These are phyloP conservation scores for Fusarium veterinarium DNA, from an alignment of 2,329 filamentous ascomycete species.

Conservation along the genomic window DNA sequence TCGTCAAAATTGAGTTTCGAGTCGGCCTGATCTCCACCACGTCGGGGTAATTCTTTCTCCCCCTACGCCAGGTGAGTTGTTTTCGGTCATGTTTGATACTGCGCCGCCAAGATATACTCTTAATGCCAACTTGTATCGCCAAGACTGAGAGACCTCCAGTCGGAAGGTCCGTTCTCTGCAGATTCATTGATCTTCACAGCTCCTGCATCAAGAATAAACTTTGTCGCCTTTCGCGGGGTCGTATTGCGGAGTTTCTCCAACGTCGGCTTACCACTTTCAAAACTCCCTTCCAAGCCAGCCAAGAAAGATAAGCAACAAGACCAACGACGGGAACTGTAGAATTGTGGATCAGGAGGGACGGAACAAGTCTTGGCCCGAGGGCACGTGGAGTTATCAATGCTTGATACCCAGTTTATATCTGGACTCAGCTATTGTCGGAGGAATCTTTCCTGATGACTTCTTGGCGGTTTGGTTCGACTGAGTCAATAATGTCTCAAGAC, in stretches of 20 bases:
- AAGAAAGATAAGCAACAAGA: not conserved
- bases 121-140: not conserved
- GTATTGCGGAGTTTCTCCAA: not conserved
- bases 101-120: not conserved
- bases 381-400: not conserved
- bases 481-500: not conserved
- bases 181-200: not conserved
- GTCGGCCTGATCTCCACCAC: not conserved
- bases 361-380: conserved; percentile 4
- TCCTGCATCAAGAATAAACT: not conserved
- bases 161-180: not conserved
- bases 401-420: not conserved
- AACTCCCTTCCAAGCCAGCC: not conserved
- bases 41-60: not conserved
- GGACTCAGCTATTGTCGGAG: not conserved
- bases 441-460: not conserved
- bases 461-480: not conserved
- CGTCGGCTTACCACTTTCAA: not conserved
- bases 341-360: not conserved
- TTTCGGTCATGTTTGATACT: not conserved
- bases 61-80: not conserved
- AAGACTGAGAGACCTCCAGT: rapidly evolving
- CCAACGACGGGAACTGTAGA: not conserved
- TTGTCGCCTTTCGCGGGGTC: not conserved
- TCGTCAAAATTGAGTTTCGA: not conserved